phyloP scores from a whole-genome alignment of 2,329 filamentous ascomycete species.

The Trichoderma koningii region DNA sequence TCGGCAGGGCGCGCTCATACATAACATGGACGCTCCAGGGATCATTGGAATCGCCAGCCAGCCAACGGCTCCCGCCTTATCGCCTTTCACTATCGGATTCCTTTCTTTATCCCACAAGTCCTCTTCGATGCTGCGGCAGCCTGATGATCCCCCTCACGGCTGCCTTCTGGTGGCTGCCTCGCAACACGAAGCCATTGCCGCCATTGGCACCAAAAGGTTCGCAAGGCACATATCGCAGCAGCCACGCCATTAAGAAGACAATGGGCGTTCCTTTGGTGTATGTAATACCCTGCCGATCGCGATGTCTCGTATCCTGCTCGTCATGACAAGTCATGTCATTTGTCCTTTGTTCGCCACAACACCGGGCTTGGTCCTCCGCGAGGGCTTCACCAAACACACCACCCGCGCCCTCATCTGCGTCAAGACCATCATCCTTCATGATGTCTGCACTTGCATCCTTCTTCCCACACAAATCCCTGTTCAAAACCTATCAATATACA shows the following conservation, averaged over 20 bases:
- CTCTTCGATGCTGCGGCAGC: slow-evolving; percentile 17
- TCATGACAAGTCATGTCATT: no score
- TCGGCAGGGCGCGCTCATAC: neutral
- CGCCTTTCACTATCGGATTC: neutral
- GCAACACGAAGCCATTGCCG: slow-evolving; percentile 14
- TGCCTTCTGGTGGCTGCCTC: slow-evolving; percentile 16
- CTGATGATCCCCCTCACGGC: slow-evolving; percentile 10
- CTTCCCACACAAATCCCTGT: no score
- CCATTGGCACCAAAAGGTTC: neutral
- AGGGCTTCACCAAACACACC: no score
- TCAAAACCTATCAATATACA: neutral
- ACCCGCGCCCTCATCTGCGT: no score
- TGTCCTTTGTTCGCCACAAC: no score
- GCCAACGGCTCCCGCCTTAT: neutral
- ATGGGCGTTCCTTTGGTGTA: neutral
- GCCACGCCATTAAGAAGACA: neutral
- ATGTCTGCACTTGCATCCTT: no score
- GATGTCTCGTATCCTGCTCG: neutral
- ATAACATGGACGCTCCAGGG: neutral
- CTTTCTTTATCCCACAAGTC: neutral
- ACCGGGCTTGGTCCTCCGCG: no score
- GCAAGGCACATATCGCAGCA: neutral
- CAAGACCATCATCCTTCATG: no score
- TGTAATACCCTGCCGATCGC: slow-evolving; percentile 12
- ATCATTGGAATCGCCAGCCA: neutral